Conservation (phyloP, 345 rosid genomes). For the Pistacia vera region DNA sequence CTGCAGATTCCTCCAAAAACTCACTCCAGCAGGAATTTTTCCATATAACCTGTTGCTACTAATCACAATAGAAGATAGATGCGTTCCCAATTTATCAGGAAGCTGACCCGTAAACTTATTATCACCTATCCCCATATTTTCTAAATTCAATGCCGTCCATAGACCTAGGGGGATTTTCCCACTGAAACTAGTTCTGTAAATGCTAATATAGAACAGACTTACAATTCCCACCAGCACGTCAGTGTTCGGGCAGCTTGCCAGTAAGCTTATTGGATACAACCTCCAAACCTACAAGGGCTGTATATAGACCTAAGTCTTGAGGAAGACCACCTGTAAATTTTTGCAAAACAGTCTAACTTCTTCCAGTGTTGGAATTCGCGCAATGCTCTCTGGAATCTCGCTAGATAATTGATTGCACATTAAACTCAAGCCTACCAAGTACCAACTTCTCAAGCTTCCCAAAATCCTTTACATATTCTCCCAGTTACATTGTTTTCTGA, state of each 20-base stretch:
- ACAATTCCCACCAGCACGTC: slow-evolving; percentile 52
- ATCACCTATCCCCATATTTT: slow-evolving; percentile 18
- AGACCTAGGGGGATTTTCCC: slow-evolving; percentile 54
- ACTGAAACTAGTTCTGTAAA: slow-evolving; percentile 37
- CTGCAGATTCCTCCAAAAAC: slow-evolving; percentile 37
- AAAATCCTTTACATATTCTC: slow-evolving; percentile 37
- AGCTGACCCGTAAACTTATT: slow-evolving; percentile 57
- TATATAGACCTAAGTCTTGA: slow-evolving; percentile 47
- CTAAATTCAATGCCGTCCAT: slow-evolving; percentile 43
- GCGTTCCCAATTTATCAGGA: slow-evolving; percentile 25
- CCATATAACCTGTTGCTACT: slow-evolving; percentile 49
- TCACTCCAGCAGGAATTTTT: slow-evolving; percentile 8
- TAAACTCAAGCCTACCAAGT: slow-evolving; percentile 20
- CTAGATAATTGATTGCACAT: slow-evolving; percentile 50
- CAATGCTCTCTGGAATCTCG: slow-evolving; percentile 47
- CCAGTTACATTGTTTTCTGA: slow-evolving; percentile 48
- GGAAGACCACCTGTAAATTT: slow-evolving; percentile 49
- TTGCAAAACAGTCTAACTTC: slow-evolving; percentile 35
- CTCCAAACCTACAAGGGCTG: slow-evolving; percentile 38
- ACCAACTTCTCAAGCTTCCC: slow-evolving; percentile 43
- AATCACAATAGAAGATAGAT: slow-evolving; percentile 35
- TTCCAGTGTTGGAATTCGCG: slow-evolving; percentile 39
- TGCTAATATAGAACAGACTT: background rate
- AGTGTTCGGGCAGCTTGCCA: slow-evolving; percentile 47
- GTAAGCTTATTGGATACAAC: slow-evolving; percentile 44